Base-by-base conservation (phyloP, 2,329 filamentous ascomycete species). In the Fonsecaea erecta region DNA sequence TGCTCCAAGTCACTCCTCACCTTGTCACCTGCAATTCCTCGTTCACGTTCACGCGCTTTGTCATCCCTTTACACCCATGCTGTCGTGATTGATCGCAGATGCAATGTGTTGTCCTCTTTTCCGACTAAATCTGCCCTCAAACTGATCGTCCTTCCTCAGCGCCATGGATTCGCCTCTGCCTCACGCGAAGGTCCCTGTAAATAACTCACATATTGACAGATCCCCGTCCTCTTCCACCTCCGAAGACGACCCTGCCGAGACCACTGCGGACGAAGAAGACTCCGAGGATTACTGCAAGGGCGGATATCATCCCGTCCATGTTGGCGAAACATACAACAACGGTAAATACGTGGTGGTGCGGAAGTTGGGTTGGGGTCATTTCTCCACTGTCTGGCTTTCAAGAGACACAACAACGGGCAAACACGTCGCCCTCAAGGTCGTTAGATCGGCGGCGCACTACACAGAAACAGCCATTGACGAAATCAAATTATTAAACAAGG, bases 221-320 rank as follows among this genome's bases (percentile, higher is more conserved):
- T 94, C 92, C 68, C 90, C 91, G 65, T 90, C 90, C 59, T 90
- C 91, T 60, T 86, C 88, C 62, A 91, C 91, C 53, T 88, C 87
- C 72, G 93, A 94, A 79, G 93, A 97, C 77, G 85, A 87, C 72
- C 69, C 70, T 51, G 87, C 90, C 78, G 93, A 97, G 74, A 93
- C 95, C 76, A 96, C 94, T 43, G 94, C 93, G 75, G 95, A 98
- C 77, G 95, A 99, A 81, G 95, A 99, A 81, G 95, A 99, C 79
- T 97, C 92, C 54, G 94, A 98, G 80, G 95, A 99, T 79, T 99
- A 99, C 83, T 97, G 94, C 86, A 98, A 98, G 81, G 95, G 95
- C 74, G 95, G 95, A 67, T 99, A 98, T 79, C 95, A 99, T 76
- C 95, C 95, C 2, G 95, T 99, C 56, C 86, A 88, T 73, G 90